Conservation (phyloP, 805 yeast species). For the Kodamaea jinghongensis region DNA sequence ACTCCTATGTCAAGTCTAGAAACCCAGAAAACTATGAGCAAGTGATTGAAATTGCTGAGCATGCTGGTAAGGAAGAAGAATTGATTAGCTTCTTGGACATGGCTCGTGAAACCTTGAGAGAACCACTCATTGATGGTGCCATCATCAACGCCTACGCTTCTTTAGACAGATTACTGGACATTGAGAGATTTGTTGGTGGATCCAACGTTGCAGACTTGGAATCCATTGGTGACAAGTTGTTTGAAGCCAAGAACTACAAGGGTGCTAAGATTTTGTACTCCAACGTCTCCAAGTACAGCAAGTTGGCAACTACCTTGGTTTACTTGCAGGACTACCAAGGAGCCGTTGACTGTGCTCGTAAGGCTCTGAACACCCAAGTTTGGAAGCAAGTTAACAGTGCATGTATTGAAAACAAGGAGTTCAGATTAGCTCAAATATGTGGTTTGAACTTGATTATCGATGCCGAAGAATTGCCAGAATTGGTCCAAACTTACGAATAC, state of each 20-base stretch:
- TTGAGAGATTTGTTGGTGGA: conserved; percentile 78
- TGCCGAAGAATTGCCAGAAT: conserved; percentile 92
- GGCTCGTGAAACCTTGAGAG: conserved; percentile 91
- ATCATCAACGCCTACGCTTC: conserved; percentile 84
- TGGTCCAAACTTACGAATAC: conserved; percentile 82
- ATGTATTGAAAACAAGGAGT: conserved; percentile 91
- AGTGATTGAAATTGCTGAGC: conserved; percentile 91
- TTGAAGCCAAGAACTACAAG: conserved; percentile 75
- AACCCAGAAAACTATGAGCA: conserved; percentile 88
- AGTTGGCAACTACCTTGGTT: conserved; percentile 94
- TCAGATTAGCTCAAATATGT: conserved; percentile 96
- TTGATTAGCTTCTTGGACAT: conserved; percentile 78
- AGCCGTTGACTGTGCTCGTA: conserved; percentile 98
- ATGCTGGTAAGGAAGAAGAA: conserved; percentile 95
- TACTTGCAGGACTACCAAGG: conserved; percentile 89
- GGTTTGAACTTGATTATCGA: conserved; percentile 95
- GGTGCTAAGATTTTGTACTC: conserved; percentile 90
- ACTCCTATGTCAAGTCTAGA: conserved; percentile 86
- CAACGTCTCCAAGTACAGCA: conserved; percentile 89
- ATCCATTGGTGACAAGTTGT: conserved; percentile 86
- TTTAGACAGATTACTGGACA: conserved; percentile 69
- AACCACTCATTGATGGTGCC: conserved; percentile 91
- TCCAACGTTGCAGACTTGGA: conserved; percentile 94
- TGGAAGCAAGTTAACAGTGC: conserved; percentile 98
- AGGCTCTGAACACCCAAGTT: conserved; percentile 87